A percentile compares a stretch with the other conserved stretches of the same genome.
Conservation (phyloP, 2,329 filamentous ascomycete genomes). For the Aspergillus fumigatus region DNA sequence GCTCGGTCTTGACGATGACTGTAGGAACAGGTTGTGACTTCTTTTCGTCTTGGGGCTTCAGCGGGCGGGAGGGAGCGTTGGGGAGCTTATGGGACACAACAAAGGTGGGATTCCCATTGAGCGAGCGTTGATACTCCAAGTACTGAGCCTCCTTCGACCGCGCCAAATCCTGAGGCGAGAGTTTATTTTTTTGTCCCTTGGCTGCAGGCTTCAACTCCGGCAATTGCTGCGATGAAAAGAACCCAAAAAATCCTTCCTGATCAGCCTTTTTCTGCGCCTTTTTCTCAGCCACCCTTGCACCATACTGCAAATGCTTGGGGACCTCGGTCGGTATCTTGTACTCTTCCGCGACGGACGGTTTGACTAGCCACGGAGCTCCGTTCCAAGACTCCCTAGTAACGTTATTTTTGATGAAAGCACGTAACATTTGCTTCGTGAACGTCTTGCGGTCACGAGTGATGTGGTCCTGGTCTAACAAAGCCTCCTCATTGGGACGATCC, state of each 20-base stretch:
- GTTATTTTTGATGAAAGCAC: conserved; percentile 91
- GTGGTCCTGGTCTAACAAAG: conserved; percentile 73
- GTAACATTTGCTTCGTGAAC: conserved; percentile 90
- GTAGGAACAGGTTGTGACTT: conserved; percentile 30
- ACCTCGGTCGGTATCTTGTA: conserved; percentile 87
- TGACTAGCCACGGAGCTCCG: conserved; percentile 95
- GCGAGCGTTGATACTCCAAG: conserved; percentile 45
- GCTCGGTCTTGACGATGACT: conserved; percentile 45
- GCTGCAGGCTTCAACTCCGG: conserved; percentile 70
- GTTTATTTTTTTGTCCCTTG: conserved; percentile 64
- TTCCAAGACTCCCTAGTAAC: conserved; percentile 90
- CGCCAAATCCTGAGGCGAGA: conserved; percentile 42
- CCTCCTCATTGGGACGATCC: conserved; percentile 64
- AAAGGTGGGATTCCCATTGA: conserved; percentile 43
- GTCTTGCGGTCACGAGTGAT: conserved; percentile 82
- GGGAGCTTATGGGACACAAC: conserved; percentile 25
- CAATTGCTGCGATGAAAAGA: conserved; percentile 52
- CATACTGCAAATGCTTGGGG: conserved; percentile 75
- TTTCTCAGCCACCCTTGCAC: conserved; percentile 71
- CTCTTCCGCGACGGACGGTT: conserved; percentile 72
- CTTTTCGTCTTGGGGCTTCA: conserved; percentile 32
- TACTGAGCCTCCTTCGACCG: conserved; percentile 44
- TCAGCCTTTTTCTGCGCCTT: conserved; percentile 63
- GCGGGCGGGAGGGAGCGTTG: conserved; percentile 25
- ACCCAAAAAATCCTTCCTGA: conserved; percentile 48